Conservation (phyloP, 1,139 yeast species). For the Yamadazyma jaroonii region DNA sequence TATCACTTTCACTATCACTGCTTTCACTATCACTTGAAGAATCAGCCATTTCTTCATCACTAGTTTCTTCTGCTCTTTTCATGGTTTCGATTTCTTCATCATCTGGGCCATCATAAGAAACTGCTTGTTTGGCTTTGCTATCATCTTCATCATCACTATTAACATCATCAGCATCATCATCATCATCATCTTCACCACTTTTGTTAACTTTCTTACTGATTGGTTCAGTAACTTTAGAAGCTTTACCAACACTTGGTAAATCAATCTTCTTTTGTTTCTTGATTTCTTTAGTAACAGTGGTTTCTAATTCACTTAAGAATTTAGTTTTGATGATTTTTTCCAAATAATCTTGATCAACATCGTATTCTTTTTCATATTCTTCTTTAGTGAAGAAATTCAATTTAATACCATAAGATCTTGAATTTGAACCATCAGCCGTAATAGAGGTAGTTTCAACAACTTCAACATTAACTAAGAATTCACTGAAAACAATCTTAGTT, state of each 20-base stretch:
- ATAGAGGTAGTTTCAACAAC: conserved; percentile 87
- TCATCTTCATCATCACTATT: conserved; percentile 42
- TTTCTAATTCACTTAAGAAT: conserved; percentile 71
- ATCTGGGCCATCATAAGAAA: conserved; percentile 92
- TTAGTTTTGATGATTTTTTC: conserved; percentile 63
- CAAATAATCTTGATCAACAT: conserved; percentile 75
- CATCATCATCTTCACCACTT: conserved; percentile 59
- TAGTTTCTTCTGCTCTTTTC: conserved; percentile 75
- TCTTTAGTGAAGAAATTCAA: conserved; percentile 71
- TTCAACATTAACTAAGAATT: conserved; percentile 78
- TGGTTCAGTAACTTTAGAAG: conserved; percentile 53
- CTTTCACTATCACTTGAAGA: conserved; percentile 13
- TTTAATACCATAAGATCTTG: conserved; percentile 73
- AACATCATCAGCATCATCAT: conserved; percentile 31
- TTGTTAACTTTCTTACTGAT: conserved; percentile 33
- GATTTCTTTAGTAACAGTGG: conserved; percentile 73
- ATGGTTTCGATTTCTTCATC: conserved; percentile 88
- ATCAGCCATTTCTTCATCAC: conserved; percentile 53
- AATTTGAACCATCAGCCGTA: conserved; percentile 44
- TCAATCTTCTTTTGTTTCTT: conserved; percentile 71
- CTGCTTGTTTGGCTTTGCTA: conserved; percentile 68
- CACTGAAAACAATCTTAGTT: conserved; percentile 81
- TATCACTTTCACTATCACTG: conserved; percentile 22
- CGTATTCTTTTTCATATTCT: conserved; percentile 87
- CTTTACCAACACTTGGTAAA: conserved; percentile 68